Conservation (phyloP, 352 stramenopile species). For the Peronosclerospora sorghi region DNA sequence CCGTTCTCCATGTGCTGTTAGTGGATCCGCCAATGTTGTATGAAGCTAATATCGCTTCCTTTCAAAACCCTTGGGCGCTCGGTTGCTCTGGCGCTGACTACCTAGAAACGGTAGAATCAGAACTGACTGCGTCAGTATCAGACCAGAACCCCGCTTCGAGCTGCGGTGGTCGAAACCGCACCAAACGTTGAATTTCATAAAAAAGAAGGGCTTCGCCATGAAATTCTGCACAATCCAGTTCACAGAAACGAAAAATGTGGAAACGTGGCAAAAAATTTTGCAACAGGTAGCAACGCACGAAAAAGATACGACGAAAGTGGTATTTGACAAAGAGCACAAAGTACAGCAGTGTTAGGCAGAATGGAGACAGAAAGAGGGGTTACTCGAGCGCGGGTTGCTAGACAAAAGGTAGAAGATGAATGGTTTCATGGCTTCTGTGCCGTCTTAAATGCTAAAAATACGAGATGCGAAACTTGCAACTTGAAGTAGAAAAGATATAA, state of each 20-base stretch:
- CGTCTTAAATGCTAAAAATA: slow-evolving; percentile 51
- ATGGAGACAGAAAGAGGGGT: slow-evolving; percentile 28
- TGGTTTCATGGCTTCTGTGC: slow-evolving; percentile 35
- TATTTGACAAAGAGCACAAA: slow-evolving; percentile 9
- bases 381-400: slow-evolving; percentile 30
- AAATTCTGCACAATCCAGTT: slow-evolving; percentile 39
- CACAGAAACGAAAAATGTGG: too few species aligned
- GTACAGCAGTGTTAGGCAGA: slow-evolving; percentile 24
- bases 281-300: slow-evolving; percentile 18
- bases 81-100: slow-evolving; percentile 29
- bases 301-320: slow-evolving; percentile 1
- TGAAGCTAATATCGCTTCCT: too few species aligned
- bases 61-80: slow-evolving; percentile 32
- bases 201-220: slow-evolving; percentile 34
- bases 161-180: slow-evolving; percentile 31
- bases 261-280: slow-evolving; percentile 18
- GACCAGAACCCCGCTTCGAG: slow-evolving; percentile 16
- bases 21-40: slow-evolving; percentile 12
- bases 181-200: slow-evolving; percentile 36
- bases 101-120: too few species aligned
- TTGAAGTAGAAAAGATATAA: slow-evolving; percentile 14
- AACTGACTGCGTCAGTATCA: too few species aligned
- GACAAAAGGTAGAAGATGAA: slow-evolving; percentile 33
- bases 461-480: slow-evolving; percentile 32
- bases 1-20: too few species aligned